Conservation (phyloP, 441 rosid genomes). For the Pelargonium cotyledonis region DNA sequence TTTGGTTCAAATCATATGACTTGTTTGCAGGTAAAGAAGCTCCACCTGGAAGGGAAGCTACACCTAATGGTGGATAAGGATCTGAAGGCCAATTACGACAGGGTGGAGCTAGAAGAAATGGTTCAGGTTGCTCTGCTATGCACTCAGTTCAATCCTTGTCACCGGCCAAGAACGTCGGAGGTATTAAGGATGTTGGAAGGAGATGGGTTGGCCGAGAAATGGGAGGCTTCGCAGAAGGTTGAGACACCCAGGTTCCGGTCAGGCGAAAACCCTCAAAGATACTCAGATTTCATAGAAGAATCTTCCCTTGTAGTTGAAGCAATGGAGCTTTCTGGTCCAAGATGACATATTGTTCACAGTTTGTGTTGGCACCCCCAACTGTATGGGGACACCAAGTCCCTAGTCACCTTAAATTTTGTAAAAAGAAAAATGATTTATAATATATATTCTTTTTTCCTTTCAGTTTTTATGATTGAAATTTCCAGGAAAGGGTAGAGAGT, state of each 20-base stretch:
- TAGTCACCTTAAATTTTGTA: background rate
- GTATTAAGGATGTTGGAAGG: constrained; percentile 96
- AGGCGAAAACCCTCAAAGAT: constrained; percentile 56
- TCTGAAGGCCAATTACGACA: constrained; percentile 57
- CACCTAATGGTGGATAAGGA: constrained; percentile 79
- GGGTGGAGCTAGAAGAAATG: constrained; percentile 78
- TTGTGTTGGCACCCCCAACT: background rate
- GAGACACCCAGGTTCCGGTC: constrained; percentile 48
- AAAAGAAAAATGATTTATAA: background rate
- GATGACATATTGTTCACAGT: constrained; percentile 32
- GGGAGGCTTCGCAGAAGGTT: constrained; percentile 81
- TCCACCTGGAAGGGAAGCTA: constrained; percentile 75
- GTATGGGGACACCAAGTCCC: background rate
- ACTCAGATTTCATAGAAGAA: constrained; percentile 74
- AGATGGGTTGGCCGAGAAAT: constrained; percentile 82
- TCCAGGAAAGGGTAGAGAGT: too few species aligned
- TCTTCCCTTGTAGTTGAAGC: constrained; percentile 73
- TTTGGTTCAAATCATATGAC: background rate
- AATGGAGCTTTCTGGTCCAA: constrained; percentile 87
- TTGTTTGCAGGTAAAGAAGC: constrained; percentile 55
- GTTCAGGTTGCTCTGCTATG: constrained; percentile 76
- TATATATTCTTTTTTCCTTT: background rate
- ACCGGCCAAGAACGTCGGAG: constrained; percentile 88
- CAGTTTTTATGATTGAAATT: background rate
- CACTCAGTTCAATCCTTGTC: constrained; percentile 70